These are phyloP conservation scores for Aspergillus homomorphus DNA, from an alignment of 495 filamentous ascomycete genomes.

Conservation along the genomic window DNA sequence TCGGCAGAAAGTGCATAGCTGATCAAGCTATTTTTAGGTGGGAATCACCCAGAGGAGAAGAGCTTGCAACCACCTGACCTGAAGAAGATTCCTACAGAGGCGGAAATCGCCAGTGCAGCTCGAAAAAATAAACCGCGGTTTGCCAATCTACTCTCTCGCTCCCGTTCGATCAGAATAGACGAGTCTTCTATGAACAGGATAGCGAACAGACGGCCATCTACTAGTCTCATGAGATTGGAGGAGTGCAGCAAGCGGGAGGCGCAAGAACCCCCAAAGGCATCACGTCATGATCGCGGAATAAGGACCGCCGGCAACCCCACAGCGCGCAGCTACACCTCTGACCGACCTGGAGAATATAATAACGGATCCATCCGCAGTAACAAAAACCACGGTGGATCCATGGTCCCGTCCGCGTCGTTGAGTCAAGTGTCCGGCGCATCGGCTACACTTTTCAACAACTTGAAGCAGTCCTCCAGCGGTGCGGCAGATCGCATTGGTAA, in stretches of 20 bases:
- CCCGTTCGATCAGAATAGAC: constrained; percentile 62
- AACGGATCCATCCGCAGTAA: constrained; percentile 40
- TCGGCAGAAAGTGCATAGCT: background rate
- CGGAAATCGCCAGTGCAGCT: constrained; percentile 23
- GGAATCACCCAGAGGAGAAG: constrained; percentile 22
- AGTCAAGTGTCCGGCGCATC: constrained; percentile 61
- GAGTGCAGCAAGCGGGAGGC: constrained; percentile 32
- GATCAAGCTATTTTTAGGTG: constrained; percentile 19
- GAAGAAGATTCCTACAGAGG: constrained; percentile 33
- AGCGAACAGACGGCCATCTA: constrained; percentile 42
- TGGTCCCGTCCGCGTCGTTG: constrained; percentile 54
- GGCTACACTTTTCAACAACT: constrained; percentile 64
- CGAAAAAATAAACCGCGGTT: constrained; percentile 52
- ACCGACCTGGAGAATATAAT: constrained; percentile 47
- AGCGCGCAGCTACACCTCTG: constrained; percentile 59
- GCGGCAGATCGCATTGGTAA: constrained; percentile 70
- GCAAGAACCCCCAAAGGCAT: constrained; percentile 46
- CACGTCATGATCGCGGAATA: constrained; percentile 59
- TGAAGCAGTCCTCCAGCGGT: constrained; percentile 67
- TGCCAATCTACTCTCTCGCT: constrained; percentile 59
- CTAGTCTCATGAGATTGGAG: constrained; percentile 40
- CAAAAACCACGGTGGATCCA: constrained; percentile 46
- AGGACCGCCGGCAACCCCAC: constrained; percentile 61
- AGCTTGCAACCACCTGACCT: constrained; percentile 20
- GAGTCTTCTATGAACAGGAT: constrained; percentile 38